Conservation (phyloP, 2,329 filamentous ascomycete genomes). For the Fusarium hainanense region DNA sequence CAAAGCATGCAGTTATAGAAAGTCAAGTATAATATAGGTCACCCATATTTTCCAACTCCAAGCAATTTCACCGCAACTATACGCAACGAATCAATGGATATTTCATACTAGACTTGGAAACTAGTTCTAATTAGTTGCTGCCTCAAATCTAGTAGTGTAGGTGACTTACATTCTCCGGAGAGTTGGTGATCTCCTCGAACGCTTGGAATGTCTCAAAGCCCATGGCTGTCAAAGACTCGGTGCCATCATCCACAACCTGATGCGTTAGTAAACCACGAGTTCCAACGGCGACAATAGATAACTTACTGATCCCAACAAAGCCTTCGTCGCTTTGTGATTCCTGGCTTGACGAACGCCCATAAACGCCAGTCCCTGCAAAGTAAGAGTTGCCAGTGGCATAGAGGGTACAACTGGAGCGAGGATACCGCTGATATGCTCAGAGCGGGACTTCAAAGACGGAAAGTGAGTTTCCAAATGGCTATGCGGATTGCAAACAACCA, state of each 20-base stretch:
- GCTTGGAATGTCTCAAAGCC: slow-evolving; percentile 82
- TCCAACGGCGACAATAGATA: rapidly evolving
- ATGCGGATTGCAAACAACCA: slow-evolving; percentile 80
- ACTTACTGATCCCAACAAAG: slow-evolving; percentile 83
- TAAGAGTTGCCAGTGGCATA: slow-evolving; percentile 73
- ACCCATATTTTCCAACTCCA: neutral
- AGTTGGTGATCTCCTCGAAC: slow-evolving; percentile 82
- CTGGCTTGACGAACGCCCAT: slow-evolving; percentile 87
- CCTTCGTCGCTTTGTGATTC: slow-evolving; percentile 76
- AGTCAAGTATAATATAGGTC: neutral
- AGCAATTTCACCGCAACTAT: neutral
- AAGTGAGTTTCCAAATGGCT: slow-evolving; percentile 76
- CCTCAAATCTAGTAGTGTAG: too few species aligned
- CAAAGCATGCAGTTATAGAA: neutral
- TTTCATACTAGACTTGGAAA: slow-evolving; percentile 26
- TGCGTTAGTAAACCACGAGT: slow-evolving; percentile 26
- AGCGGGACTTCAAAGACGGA: slow-evolving; percentile 72
- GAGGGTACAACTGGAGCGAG: slow-evolving; percentile 82
- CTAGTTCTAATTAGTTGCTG: slow-evolving; percentile 13
- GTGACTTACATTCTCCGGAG: slow-evolving; percentile 61
- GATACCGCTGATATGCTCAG: slow-evolving; percentile 75
- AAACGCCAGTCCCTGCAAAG: slow-evolving; percentile 80
- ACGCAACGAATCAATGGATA: neutral
- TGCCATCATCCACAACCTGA: slow-evolving; percentile 75
- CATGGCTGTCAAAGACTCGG: slow-evolving; percentile 80